Conservation (phyloP, 805 yeast species). For the Suhomyces prunicola region DNA sequence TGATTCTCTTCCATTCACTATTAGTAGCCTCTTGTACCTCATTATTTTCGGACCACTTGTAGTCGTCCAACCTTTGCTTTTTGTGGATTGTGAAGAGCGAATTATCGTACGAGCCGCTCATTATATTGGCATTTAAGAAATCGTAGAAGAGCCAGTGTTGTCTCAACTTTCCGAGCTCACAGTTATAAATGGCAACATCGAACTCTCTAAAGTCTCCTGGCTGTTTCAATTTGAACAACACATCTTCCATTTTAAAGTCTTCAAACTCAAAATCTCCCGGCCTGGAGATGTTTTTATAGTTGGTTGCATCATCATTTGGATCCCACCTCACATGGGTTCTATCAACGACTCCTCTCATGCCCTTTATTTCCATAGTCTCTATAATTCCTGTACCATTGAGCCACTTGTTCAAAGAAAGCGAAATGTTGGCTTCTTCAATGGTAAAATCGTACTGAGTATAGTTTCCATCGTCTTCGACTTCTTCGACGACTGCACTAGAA, state of each 20-base stretch:
- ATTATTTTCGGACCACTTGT: conserved; percentile 15
- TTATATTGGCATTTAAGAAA: conserved; percentile 73
- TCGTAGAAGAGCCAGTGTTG: conserved; percentile 95
- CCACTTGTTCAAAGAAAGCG: conserved; percentile 83
- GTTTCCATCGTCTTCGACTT: conserved; percentile 76
- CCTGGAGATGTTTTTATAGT: conserved; percentile 65
- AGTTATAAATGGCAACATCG: conserved; percentile 81
- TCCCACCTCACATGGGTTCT: conserved; percentile 84
- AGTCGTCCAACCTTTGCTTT: conserved; percentile 57
- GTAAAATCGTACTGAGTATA: conserved; percentile 94
- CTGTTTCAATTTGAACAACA: conserved; percentile 74
- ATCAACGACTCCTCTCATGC: conserved; percentile 90
- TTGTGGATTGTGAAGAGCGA: conserved; percentile 90
- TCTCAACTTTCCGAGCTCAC: conserved; percentile 74
- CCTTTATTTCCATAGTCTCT: conserved; percentile 70
- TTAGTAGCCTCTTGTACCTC: conserved; percentile 5
- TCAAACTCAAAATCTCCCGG: conserved; percentile 95
- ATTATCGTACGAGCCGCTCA: conserved; percentile 90
- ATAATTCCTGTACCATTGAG: conserved; percentile 85
- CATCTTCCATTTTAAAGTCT: conserved; percentile 78
- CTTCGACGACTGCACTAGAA: conserved; percentile 17
- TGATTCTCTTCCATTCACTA: conserved; percentile 55
- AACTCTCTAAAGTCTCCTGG: conserved; percentile 82
- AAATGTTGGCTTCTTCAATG: conserved; percentile 77
- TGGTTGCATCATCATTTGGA: conserved; percentile 76